phyloP scores from a whole-genome alignment of 768 basidiomycete genomes.

The Pilatotrama ljubarskyi region DNA sequence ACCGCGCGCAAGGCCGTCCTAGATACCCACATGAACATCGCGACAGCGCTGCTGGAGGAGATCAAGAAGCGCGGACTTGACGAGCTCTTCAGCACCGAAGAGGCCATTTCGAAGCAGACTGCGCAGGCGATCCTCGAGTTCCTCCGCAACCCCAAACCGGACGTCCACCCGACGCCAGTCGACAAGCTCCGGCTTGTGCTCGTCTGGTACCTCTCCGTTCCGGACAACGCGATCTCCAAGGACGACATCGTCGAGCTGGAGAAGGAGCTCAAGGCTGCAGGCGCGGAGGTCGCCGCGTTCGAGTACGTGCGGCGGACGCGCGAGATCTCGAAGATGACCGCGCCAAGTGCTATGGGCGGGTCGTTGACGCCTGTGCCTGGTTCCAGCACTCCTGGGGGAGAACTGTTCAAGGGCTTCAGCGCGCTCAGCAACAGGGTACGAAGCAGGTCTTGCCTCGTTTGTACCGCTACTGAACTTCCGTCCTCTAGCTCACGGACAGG shows the following conservation, averaged over 20 bases:
- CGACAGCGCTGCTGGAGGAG: conserved; percentile 89
- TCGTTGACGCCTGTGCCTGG: conserved; percentile 68
- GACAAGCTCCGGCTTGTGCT: conserved; percentile 94
- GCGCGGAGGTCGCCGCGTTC: conserved; percentile 79
- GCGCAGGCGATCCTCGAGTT: conserved; percentile 80
- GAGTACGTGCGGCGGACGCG: conserved; percentile 91
- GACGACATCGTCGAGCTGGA: conserved; percentile 90
- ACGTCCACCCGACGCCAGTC: conserved; percentile 62
- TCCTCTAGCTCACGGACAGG: conserved; percentile 80
- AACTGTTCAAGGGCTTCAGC: conserved; percentile 93
- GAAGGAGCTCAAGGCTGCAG: conserved; percentile 78
- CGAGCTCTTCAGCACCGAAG: conserved; percentile 96
- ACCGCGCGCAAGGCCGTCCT: conserved; percentile 95
- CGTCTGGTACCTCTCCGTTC: conserved; percentile 90
- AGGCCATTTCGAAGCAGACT: conserved; percentile 83
- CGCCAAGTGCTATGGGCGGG: conserved; percentile 60
- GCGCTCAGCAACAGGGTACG: conserved; percentile 85
- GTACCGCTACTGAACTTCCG: neutral
- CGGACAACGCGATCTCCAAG: conserved; percentile 78
- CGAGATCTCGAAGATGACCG: conserved; percentile 92
- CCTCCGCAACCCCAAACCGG: conserved; percentile 72
- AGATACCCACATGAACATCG: conserved; percentile 99
- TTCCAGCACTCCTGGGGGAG: conserved; percentile 69
- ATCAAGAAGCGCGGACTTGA: conserved; percentile 95
- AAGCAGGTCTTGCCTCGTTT: neutral